phyloP scores from a whole-genome alignment of 2,329 filamentous ascomycete genomes.

The Aspergillus alliaceus region DNA sequence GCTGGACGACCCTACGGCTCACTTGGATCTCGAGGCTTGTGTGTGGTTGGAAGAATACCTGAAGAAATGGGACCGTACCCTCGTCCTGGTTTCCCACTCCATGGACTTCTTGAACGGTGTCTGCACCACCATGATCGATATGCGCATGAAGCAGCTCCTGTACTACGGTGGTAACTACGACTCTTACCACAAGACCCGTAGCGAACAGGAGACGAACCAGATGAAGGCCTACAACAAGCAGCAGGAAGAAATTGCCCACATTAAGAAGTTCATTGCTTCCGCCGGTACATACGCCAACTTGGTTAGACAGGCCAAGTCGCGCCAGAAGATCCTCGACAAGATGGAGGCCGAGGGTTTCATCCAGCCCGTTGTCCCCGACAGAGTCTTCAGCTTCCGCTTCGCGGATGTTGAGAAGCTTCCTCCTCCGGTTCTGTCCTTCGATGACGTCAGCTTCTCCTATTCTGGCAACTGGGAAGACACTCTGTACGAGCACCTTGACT shows the following conservation, averaged over 20 bases:
- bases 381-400: conserved; percentile 96
- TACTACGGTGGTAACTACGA: conserved; percentile 99
- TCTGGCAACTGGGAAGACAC: conserved; percentile 86
- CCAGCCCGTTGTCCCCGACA: conserved; percentile 80
- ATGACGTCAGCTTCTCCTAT: conserved; percentile 98
- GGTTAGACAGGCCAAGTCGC: conserved; percentile 96
- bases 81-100: conserved; percentile 94
- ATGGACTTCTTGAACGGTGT: conserved; percentile 99
- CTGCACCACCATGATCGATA: conserved; percentile 97
- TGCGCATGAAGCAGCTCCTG: conserved; percentile 81
- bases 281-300: conserved; percentile 99
- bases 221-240: conserved; percentile 99
- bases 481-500: conserved; percentile 92
- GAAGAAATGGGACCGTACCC: conserved; percentile 98
- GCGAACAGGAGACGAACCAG: conserved; percentile 95
- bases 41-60: conserved; percentile 99
- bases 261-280: conserved; percentile 99
- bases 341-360: conserved; percentile 99
- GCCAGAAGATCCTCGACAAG: conserved; percentile 99
- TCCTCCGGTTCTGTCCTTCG: conserved; percentile 91
- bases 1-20: conserved; percentile 96
- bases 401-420: conserved; percentile 99
- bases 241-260: conserved; percentile 97
- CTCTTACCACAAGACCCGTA: conserved; percentile 90
- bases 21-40: conserved; percentile 98